These are phyloP conservation scores for Fraxinus baroniana DNA, from an alignment of 305 asterid species.

Conservation along the genomic window DNA sequence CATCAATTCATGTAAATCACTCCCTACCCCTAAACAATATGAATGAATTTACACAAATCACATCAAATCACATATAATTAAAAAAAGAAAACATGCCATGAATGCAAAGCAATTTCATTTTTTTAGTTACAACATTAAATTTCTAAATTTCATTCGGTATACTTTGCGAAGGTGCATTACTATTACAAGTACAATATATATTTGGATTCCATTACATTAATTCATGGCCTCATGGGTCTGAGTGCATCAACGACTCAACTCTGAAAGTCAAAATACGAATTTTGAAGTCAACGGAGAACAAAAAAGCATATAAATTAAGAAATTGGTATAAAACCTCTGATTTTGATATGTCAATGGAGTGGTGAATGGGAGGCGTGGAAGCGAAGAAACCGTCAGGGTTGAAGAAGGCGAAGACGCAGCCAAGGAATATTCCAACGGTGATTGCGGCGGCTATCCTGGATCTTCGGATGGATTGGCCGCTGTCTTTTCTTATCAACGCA, in stretches of 20 bases:
- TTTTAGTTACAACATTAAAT: not conserved
- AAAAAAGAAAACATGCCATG: not conserved
- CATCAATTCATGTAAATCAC: not conserved
- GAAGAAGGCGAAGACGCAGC: slow-evolving; percentile 48
- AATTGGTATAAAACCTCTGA: slow-evolving; percentile 32
- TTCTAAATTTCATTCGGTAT: not conserved
- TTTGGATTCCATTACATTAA: not conserved
- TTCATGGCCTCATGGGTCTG: not conserved
- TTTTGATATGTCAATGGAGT: slow-evolving; percentile 24
- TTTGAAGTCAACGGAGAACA: slow-evolving; percentile 19
- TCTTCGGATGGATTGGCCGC: slow-evolving; percentile 26
- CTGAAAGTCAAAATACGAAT: slow-evolving; percentile 14
- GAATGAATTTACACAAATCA: not conserved
- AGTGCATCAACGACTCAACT: not conserved
- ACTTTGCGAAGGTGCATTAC: not conserved
- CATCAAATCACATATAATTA: not conserved
- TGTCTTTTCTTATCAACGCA: slow-evolving; percentile 37
- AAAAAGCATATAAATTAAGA: not conserved
- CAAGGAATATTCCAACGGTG: slow-evolving; percentile 41
- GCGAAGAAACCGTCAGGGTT: slow-evolving; percentile 39
- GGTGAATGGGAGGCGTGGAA: slow-evolving; percentile 26
- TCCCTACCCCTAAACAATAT: not conserved
- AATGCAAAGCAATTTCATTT: not conserved
- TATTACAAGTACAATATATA: not conserved
- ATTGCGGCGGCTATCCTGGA: slow-evolving; percentile 42